Evolutionary conservation across 257 asterid species (phyloP), one percentile per base, ranked within the genome.

Genomic region (Scutellaria galericulata): DNA sequence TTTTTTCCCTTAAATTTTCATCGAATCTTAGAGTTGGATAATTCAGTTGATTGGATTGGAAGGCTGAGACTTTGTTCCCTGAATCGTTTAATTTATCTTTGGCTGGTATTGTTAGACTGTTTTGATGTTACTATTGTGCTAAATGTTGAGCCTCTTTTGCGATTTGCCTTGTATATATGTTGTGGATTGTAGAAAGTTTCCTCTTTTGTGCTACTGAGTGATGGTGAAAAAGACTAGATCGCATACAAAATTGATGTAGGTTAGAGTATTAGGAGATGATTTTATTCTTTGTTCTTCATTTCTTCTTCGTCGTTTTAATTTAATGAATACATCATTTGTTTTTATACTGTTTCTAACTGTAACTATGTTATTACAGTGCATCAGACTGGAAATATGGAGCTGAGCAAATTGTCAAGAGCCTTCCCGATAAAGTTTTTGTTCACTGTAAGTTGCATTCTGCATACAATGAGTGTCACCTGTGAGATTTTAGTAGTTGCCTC

Each of bases 331-430:
- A 53, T 18, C 46, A 9, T 64, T 63, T 20, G 70, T 47, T 75
- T 47, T 66, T 2, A 72, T 68, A 27, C 61, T 70, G 45, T 70
- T 68, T 63, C 13, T 24, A 14, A 9, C 72, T 15, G 67, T 14
- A 10, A 46, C 53, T 71, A 7, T 69, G 41, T 68, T 10, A 27
- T 61, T 66, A 82, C 96, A 95, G 99, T 86, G 83, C 88, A 45
- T 77, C 88, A 0, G 90, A 95, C 81, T 95, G 99, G 98, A 90
- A 84, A 75, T 95, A 83, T 62, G 98, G 85, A 9, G 96, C 99
- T 0, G 93, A 90, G 77, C 89, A 85, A 81, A 90, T 95, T 80
- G 92, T 92, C 45, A 77, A 83, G 83, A 77, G n/a, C 70, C 96
- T 90, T 64, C 88, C 97, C 3, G 98, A 90, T 78, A 92, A 85